These are phyloP conservation scores for Coffea canephora DNA, from an alignment of 257 asterid genomes.

Conservation along the genomic window DNA sequence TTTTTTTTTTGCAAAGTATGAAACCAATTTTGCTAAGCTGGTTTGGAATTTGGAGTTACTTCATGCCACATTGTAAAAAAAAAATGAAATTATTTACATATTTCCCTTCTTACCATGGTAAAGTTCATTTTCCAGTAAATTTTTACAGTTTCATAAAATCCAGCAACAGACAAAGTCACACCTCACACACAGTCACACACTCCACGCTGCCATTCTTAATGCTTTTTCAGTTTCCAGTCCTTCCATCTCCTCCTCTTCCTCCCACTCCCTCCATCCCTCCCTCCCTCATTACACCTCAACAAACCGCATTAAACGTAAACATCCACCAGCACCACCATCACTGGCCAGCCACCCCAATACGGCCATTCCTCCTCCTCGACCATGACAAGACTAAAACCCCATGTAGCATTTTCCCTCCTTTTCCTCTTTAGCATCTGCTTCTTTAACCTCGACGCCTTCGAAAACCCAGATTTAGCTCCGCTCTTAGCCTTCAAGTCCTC, in stretches of 20 bases:
- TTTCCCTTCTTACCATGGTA: not conserved
- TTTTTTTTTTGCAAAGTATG: too few relatives aligned
- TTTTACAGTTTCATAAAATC: not conserved
- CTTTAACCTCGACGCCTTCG: slow-evolving; percentile 22
- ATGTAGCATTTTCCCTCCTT: not conserved
- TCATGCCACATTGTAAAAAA: too few relatives aligned
- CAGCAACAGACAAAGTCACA: not conserved
- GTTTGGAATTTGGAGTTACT: too few relatives aligned
- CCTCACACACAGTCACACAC: not conserved
- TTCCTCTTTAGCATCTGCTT: not conserved
- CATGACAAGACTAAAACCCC: slow-evolving; percentile 9
- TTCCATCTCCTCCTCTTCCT: not conserved
- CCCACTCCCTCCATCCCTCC: not conserved
- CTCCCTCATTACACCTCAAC: not conserved
- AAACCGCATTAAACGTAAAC: not conserved
- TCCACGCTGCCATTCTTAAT: slow-evolving; percentile 6
- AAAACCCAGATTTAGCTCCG: slow-evolving; percentile 52
- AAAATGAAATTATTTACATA: too few relatives aligned
- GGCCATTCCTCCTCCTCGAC: not conserved
- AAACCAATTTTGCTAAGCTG: too few relatives aligned
- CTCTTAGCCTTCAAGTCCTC: slow-evolving; percentile 62
- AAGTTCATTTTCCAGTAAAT: not conserved
- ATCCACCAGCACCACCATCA: not conserved
- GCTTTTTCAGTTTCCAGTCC: slow-evolving; percentile 13
- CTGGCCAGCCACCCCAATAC: too few relatives aligned